These are phyloP conservation scores for Rosa chinensis DNA, from an alignment of 306 rosid genomes.

Conservation along the genomic window DNA sequence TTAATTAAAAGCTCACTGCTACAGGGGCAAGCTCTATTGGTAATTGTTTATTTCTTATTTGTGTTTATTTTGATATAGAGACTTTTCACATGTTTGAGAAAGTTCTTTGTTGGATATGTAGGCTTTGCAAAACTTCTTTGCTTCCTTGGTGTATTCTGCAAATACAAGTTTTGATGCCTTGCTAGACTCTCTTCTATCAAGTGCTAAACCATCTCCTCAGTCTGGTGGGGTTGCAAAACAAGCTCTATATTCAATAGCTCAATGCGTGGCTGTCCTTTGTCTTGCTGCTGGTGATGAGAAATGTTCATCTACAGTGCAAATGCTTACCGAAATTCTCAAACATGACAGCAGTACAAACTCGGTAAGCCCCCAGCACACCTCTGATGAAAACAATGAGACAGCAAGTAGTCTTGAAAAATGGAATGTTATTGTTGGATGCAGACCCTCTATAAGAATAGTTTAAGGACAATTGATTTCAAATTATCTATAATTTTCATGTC, in stretches of 20 bases:
- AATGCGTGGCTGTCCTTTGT: slow-evolving; percentile 95
- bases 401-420: background rate
- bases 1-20: slow-evolving; percentile 92
- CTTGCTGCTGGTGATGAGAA: slow-evolving; percentile 94
- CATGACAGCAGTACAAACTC: slow-evolving; percentile 79
- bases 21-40: slow-evolving; percentile 97
- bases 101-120: slow-evolving; percentile 36
- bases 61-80: slow-evolving; percentile 23
- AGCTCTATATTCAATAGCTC: slow-evolving; percentile 93
- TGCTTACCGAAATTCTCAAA: slow-evolving; percentile 92
- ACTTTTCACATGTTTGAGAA: slow-evolving; percentile 27
- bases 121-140: slow-evolving; percentile 92
- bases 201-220: slow-evolving; percentile 94
- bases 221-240: slow-evolving; percentile 98
- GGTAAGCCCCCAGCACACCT: slow-evolving; percentile 36
- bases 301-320: slow-evolving; percentile 83
- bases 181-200: slow-evolving; percentile 84
- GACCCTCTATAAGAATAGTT: background rate
- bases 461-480: background rate
- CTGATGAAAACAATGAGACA: too few relatives aligned
- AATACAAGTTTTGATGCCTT: slow-evolving; percentile 92
- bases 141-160: slow-evolving; percentile 87
- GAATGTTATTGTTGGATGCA: background rate
- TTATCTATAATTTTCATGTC: background rate
- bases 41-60: slow-evolving; percentile 33